Evolutionary conservation across 345 rosid species (phyloP).

Genomic region (Citrus mangshanensis): DNA sequence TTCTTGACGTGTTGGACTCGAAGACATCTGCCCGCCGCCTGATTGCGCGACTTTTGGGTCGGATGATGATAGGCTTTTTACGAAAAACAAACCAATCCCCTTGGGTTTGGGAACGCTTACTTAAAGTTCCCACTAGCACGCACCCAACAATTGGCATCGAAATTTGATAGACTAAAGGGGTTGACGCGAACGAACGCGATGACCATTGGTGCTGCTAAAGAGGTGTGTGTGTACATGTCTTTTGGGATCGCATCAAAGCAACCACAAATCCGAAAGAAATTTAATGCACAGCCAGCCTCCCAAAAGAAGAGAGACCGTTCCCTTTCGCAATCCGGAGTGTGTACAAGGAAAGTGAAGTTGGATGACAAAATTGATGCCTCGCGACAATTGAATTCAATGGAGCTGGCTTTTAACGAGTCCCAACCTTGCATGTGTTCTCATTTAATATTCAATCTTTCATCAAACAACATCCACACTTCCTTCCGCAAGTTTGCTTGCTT

Average conservation of each 20-base stretch:
- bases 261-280: no score
- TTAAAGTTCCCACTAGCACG: no score
- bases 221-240: no score
- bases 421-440: conserved; percentile 22
- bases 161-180: no score
- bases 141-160: no score
- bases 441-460: conserved; percentile 6
- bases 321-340: neutral
- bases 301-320: neutral
- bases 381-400: neutral
- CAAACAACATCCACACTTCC: neutral
- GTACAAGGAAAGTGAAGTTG: neutral
- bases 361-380: neutral
- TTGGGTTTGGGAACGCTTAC: no score
- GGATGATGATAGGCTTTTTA: neutral
- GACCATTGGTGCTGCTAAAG: no score
- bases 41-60: neutral
- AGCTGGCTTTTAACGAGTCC: neutral
- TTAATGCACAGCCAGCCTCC: neutral
- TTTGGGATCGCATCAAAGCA: no score
- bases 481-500: neutral
- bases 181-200: no score
- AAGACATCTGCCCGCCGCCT: neutral
- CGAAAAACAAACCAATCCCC: no score
- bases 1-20: neutral